phyloP scores from a whole-genome alignment of 768 basidiomycete genomes.

The Aureoboletus auriporus region DNA sequence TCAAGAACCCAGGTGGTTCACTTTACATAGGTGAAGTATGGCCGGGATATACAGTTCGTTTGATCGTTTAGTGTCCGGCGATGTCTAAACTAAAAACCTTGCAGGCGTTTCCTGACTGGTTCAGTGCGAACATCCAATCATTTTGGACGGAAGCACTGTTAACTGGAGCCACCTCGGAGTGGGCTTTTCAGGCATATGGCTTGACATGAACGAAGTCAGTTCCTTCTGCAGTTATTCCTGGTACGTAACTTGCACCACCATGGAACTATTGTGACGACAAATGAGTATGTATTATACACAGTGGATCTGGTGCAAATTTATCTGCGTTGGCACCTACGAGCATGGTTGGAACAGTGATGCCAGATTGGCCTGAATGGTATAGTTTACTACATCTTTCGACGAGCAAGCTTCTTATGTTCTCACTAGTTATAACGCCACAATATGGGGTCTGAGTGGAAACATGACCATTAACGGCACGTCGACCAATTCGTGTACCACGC shows the following conservation, averaged over 20 bases:
- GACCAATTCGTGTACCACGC: slow-evolving; percentile 39
- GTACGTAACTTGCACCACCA: slow-evolving; percentile 18
- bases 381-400: not conserved
- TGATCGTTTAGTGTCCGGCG: not conserved
- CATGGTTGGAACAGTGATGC: no score
- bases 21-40: slow-evolving; percentile 73
- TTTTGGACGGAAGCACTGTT: slow-evolving; percentile 58
- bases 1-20: slow-evolving; percentile 68
- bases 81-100: not conserved
- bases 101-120: slow-evolving; percentile 60
- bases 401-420: slow-evolving; percentile 18
- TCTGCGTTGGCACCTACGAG: slow-evolving; percentile 29
- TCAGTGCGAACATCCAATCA: slow-evolving; percentile 42
- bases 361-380: slow-evolving; percentile 62
- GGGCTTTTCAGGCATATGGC: slow-evolving; percentile 59
- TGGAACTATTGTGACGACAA: not conserved
- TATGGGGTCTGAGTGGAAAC: slow-evolving; percentile 66
- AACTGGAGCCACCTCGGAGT: slow-evolving; percentile 49
- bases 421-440: slow-evolving; percentile 61
- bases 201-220: slow-evolving; percentile 63
- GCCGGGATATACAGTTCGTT: slow-evolving; percentile 69
- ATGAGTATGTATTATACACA: not conserved
- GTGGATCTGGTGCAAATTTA: slow-evolving; percentile 51
- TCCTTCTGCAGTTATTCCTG: slow-evolving; percentile 62
- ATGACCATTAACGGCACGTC: slow-evolving; percentile 61